These are phyloP conservation scores for Coemansia sp. DNA, from an alignment of 192 early-diverging fungal genomes.

Conservation along the genomic window DNA sequence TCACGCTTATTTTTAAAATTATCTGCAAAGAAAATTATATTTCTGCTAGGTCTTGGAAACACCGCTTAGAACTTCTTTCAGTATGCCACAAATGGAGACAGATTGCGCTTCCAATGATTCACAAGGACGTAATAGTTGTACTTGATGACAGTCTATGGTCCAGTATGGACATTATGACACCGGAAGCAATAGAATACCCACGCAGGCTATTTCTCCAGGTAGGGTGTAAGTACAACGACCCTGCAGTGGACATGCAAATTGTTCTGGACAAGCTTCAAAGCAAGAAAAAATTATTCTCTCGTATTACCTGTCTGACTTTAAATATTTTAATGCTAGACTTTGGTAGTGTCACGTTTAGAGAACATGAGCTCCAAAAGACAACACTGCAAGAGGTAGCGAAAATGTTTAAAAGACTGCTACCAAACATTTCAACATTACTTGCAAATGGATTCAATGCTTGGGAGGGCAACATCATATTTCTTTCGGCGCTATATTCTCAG, in stretches of 20 bases:
- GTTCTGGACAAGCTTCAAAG: not conserved
- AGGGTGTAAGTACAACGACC: not conserved
- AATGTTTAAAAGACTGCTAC: not conserved
- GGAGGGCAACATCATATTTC: no score
- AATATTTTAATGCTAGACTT: no score
- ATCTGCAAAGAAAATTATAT: no score
- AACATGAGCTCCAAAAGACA: no score
- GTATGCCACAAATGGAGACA: not conserved
- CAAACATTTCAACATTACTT: not conserved
- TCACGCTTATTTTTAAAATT: not conserved
- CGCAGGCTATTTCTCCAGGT: not conserved
- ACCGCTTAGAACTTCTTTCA: not conserved
- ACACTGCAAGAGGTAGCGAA: no score
- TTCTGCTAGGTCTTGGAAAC: not conserved
- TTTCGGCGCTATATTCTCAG: no score
- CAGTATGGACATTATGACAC: slow-evolving; percentile 1
- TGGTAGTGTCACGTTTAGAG: no score
- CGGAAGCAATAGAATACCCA: not conserved
- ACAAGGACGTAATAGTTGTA: not conserved
- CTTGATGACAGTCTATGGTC: not conserved
- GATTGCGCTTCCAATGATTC: not conserved
- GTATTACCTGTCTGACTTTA: no score
- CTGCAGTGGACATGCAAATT: not conserved
- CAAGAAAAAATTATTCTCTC: no score
- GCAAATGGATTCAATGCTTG: not conserved